phyloP scores from a whole-genome alignment of 2,329 filamentous ascomycete genomes.

The Plectosphaerella plurivora region DNA sequence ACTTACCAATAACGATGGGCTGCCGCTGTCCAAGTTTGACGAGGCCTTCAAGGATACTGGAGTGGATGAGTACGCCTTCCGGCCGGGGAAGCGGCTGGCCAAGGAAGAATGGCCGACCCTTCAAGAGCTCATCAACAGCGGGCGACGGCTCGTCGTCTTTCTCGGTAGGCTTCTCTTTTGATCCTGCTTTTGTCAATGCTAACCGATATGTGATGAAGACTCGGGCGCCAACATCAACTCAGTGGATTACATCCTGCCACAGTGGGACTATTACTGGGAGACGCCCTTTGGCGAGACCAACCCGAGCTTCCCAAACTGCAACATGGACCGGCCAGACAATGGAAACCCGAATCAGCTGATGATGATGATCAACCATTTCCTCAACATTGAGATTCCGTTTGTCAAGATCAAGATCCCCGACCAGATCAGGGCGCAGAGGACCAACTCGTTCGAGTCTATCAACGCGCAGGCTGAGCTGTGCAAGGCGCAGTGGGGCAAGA shows the following conservation, averaged over 20 bases:
- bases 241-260: constrained; percentile 59
- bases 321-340: constrained; percentile 54
- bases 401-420: constrained; percentile 30
- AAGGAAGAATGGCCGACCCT: constrained; percentile 65
- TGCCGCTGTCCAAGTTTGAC: constrained; percentile 51
- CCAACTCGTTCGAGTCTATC: constrained; percentile 29
- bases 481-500: constrained; percentile 15
- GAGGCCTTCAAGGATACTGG: constrained; percentile 50
- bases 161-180: constrained; percentile 45
- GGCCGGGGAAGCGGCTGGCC: constrained; percentile 35
- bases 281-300: constrained; percentile 63
- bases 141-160: constrained; percentile 65
- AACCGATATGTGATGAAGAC: constrained; percentile 39
- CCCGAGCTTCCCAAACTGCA: constrained; percentile 58
- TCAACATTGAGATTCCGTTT: constrained; percentile 23
- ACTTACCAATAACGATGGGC: constrained; percentile 56
- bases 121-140: constrained; percentile 55
- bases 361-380: constrained; percentile 39
- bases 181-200: constrained; percentile 5
- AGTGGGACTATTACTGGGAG: constrained; percentile 67
- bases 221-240: constrained; percentile 44
- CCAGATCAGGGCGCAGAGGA: constrained; percentile 19
- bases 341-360: constrained; percentile 33
- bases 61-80: constrained; percentile 53
- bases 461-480: constrained; percentile 22